Percentiles rank a stretch among this genome's conserved stretches.
Evolutionary conservation across 495 filamentous ascomycete species (phyloP).

Genomic region (Peziza echinospora): DNA sequence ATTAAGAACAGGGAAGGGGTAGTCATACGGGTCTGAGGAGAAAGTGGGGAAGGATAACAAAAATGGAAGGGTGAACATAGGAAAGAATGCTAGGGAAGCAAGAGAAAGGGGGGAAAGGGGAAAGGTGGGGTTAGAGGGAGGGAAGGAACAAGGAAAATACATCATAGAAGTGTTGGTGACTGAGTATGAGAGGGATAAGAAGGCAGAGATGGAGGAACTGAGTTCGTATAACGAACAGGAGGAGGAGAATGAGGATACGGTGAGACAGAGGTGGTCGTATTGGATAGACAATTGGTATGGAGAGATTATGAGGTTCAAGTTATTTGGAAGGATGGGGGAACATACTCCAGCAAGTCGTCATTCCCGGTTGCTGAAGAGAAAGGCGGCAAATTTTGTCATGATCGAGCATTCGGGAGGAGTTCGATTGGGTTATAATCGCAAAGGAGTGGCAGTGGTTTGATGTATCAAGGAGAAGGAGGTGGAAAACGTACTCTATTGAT

Average conservation of each 20-base stretch:
- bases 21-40: too few relatives aligned
- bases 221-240: background rate
- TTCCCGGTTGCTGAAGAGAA: background rate
- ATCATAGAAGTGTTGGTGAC: too few relatives aligned
- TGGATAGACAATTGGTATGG: background rate
- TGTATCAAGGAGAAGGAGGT: background rate
- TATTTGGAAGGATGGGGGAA: background rate
- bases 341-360: background rate
- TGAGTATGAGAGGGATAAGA: background rate
- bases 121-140: too few relatives aligned
- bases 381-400: background rate
- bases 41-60: too few relatives aligned
- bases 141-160: too few relatives aligned
- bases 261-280: background rate
- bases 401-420: background rate
- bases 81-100: too few relatives aligned
- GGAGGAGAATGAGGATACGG: background rate
- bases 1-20: too few relatives aligned
- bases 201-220: background rate
- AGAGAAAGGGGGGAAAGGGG: too few relatives aligned
- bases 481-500: background rate
- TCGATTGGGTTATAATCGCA: background rate
- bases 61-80: too few relatives aligned
- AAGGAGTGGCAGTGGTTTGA: background rate
- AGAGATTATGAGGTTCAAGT: background rate